Base-by-base conservation (phyloP, 2,329 filamentous ascomycete genomes). In the Monosporascus sp. region DNA sequence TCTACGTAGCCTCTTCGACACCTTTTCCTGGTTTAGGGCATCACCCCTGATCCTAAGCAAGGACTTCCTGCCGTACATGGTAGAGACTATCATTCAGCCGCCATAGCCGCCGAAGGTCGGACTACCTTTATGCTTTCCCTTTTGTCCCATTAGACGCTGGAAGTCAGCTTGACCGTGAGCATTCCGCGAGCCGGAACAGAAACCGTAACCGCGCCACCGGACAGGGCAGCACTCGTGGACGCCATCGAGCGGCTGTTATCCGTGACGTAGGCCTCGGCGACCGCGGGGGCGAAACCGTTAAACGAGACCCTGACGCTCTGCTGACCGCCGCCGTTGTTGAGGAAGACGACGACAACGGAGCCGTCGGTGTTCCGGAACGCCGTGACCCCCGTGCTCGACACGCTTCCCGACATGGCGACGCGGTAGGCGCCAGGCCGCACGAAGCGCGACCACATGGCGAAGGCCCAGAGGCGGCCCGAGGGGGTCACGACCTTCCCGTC, bases 381-480 rank as follows among this genome's bases (percentile, higher is more conserved):
- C 0, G 60, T 60, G 22, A 58, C 55, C 15, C 59, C 57, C 3
- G 57, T 54, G 41, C 54, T 57, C 1, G 52, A 55, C n/a, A 58
- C 54, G 25, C 50, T 55, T 7, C 61, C 61, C 9, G 60, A 52
- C 2, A 58, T 60, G 47, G 48, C 55, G 41, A 63, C 55, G 20
- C 60, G 59, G 38, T 51, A 55, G 3, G 61, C 61, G 2, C 61
- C 61, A 0, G 61, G 61, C 4, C 61, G 60, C 9, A 62, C 59
- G 20, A 59, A 62, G 6, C 60, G 54, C 41, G 60, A 62, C 60
- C 60, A 63, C 61, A 61, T 61, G 20, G 60, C 60, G 20, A 63
- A 57, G 6, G 61, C 61, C 61, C 61, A 63, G 20, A 62, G 58
- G 25, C 59, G 59, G 14, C 60, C 60, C 18, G 60, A 62, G 7